phyloP scores from a whole-genome alignment of 2,329 filamentous ascomycete species.

The Beauveria medogensis region DNA sequence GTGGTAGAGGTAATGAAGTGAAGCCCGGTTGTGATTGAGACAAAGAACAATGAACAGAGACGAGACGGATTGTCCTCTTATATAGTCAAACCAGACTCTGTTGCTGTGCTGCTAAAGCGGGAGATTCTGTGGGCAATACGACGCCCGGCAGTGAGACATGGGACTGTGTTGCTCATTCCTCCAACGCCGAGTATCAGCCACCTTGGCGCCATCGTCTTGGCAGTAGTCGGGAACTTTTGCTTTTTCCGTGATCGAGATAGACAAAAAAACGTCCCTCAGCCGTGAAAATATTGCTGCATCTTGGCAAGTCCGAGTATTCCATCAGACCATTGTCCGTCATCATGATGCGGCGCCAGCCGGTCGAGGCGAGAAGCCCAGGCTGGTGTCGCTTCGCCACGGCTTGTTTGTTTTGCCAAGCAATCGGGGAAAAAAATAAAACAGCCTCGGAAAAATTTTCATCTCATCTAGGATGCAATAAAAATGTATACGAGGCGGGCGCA shows the following conservation, averaged over 20 bases:
- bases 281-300: background rate
- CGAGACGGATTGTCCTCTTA: background rate
- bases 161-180: background rate
- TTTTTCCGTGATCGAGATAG: background rate
- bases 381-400: conserved; percentile 8
- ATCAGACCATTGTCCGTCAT: background rate
- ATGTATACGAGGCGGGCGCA: background rate
- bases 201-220: background rate
- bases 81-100: background rate
- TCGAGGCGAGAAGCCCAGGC: background rate
- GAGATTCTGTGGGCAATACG: background rate
- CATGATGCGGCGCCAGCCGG: background rate
- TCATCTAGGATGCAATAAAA: background rate
- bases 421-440: background rate
- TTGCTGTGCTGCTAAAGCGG: background rate
- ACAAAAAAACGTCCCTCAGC: no score
- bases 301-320: background rate
- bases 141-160: background rate
- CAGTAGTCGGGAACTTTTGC: background rate
- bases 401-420: conserved; percentile 8
- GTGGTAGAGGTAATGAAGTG: background rate
- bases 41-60: background rate
- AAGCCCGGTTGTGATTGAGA: background rate
- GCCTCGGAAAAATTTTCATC: background rate
- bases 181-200: background rate